Base-by-base conservation (phyloP, 2,329 filamentous ascomycete genomes). In the Arthrobotrys entomopaga region DNA sequence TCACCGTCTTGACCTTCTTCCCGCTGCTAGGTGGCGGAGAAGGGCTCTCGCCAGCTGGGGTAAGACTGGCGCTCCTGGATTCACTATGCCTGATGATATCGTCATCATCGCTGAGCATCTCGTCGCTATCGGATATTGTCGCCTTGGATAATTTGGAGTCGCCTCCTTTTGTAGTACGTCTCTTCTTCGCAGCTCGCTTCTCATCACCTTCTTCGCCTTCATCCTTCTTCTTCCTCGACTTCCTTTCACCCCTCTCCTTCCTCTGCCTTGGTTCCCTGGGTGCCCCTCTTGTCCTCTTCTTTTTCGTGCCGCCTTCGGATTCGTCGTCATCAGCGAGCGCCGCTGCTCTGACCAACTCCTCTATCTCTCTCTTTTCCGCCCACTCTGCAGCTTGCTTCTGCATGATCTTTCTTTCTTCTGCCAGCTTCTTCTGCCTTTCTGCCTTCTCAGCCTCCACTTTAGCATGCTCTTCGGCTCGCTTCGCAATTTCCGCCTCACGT, bases 321-420 rank as follows among this genome's bases (percentile, higher is more conserved):
- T 60, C 64, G 2, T 10, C 54, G 20, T 65, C 71, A 29, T 64
- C 59, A 2, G n/a, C 52, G 19, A 42, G 22, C 7, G 46, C 58
- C 8, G 20, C 15, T 20, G 20, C 29, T 42, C 38, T 61, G 8
- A 15, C 16, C 42, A 19, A 59, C 38, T 75, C 70, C 54, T 75
- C 65, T 34, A 65, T 71, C 1, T 75, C 65, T 22, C 60, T 72
- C 60, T 58, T 66, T 22, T 64, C 65, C 11, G 60, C 59, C 59
- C 65, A 71, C 29, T 70, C 57, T 16, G 42, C 48, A 8, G 78
- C 90, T 50, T 88, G 87, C 70, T 93, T 91, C 16, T 89, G 86
- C 80, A 98, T 93, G 78, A 87, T 88, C 77, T 91, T 88, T 72
- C 94, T 89, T 81, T 98, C 93, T 80, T 92, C 91, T n/a, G 89